These are phyloP conservation scores for Metschnikowia kunwiensis DNA, from an alignment of 805 yeast species.

Conservation along the genomic window DNA sequence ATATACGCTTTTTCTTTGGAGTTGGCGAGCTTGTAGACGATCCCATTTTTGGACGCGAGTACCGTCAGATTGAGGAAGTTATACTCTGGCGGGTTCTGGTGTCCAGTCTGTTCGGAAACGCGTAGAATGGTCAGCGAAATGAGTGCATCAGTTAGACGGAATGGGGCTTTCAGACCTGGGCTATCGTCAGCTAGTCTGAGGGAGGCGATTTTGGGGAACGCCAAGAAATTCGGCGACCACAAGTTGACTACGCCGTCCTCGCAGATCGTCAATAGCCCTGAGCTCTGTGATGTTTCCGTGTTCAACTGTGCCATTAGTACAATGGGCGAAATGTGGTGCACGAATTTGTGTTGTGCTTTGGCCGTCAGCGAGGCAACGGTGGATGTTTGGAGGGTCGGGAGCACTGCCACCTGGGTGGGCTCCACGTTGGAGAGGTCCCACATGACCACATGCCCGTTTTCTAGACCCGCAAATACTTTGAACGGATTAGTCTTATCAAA, in stretches of 20 bases:
- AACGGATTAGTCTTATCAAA: constrained; percentile 40
- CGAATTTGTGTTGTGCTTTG: constrained; percentile 4
- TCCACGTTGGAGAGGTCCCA: constrained; percentile 40
- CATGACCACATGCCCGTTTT: constrained; percentile 48
- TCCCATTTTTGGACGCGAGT: constrained; percentile 12
- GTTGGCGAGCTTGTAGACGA: constrained; percentile 11
- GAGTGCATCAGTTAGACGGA: constrained; percentile 3
- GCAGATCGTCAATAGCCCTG: constrained; percentile 16
- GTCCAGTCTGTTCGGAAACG: constrained; percentile 3
- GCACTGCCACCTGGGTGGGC: constrained; percentile 17
- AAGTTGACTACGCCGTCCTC: constrained; percentile 19
- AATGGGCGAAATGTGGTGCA: constrained; percentile 17
- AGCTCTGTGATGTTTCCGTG: constrained; percentile 8
- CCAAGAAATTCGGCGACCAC: constrained; percentile 22
- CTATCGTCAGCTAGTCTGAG: constrained; percentile 6
- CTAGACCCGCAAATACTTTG: constrained; percentile 47
- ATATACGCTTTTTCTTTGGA: constrained; percentile 9
- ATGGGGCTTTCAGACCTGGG: background rate
- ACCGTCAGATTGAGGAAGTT: constrained; percentile 13
- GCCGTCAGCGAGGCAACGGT: constrained; percentile 10
- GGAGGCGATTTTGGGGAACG: constrained; percentile 19
- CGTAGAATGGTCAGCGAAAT: constrained; percentile 4
- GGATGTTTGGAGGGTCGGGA: constrained; percentile 20
- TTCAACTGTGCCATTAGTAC: constrained; percentile 12
- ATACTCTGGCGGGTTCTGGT: constrained; percentile 15